phyloP scores from a whole-genome alignment of 163 green algal species.

The Volvox carteri region DNA sequence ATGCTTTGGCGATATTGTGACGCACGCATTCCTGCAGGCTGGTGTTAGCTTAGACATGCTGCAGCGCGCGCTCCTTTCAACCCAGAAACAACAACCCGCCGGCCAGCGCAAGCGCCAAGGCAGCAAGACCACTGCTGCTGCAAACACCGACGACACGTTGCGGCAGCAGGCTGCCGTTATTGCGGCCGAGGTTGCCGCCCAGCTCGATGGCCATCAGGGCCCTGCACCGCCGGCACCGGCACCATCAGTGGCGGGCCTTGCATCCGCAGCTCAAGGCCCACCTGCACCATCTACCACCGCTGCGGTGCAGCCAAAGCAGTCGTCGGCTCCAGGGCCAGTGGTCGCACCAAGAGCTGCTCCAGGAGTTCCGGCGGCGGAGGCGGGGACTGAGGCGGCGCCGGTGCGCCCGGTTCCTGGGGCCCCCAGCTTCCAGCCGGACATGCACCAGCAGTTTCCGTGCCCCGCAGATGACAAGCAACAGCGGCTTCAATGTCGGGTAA shows the following conservation, averaged over 20 bases:
- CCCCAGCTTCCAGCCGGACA: neutral
- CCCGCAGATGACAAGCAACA: constrained; percentile 8
- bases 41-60: neutral
- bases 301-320: no score
- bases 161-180: constrained; percentile 10
- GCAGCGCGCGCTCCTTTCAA: neutral
- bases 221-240: neutral
- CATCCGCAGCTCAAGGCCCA: neutral
- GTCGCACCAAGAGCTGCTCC: no score
- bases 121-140: neutral
- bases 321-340: no score
- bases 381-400: neutral
- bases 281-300: no score
- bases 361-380: neutral
- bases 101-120: constrained; percentile 23
- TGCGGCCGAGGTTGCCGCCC: neutral
- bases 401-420: neutral
- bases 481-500: neutral
- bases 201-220: neutral
- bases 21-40: neutral
- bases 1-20: no score
- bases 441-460: neutral
- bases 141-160: neutral
- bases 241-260: neutral
- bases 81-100: neutral